These are phyloP conservation scores for Saccharomyces hybrid DNA, from an alignment of 1,139 yeast species.

Conservation along the genomic window DNA sequence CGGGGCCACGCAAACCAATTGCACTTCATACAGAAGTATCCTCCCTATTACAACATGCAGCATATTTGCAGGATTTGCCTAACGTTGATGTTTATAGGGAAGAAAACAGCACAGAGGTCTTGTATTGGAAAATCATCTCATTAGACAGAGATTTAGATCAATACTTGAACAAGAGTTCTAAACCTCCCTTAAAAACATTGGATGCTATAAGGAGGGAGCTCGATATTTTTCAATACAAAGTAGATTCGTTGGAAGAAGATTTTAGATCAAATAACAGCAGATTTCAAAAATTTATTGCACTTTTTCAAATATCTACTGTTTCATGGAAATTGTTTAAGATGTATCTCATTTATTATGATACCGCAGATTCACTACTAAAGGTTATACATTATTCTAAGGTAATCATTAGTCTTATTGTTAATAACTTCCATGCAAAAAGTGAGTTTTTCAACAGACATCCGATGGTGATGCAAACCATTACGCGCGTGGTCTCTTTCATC, in stretches of 20 bases:
- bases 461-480: conserved; percentile 16
- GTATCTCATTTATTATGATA: conserved; percentile 20
- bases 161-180: conserved; percentile 14
- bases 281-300: conserved; percentile 22
- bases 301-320: conserved; percentile 16
- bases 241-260: conserved; percentile 9
- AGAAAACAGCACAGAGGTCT: conserved; percentile 25
- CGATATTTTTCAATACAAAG: conserved; percentile 16
- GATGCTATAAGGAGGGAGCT: conserved; percentile 25
- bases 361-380: conserved; percentile 15
- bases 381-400: conserved; percentile 15
- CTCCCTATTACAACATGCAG: conserved; percentile 26
- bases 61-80: conserved; percentile 22
- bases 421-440: conserved; percentile 14
- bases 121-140: conserved; percentile 28
- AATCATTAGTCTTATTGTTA: conserved; percentile 18
- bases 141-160: conserved; percentile 28
- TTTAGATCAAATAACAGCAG: conserved; percentile 14
- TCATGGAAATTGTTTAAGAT: conserved; percentile 26
- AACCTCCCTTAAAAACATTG: conserved; percentile 27
- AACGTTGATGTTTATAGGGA: conserved; percentile 23
- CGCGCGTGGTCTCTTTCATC: conserved; percentile 22
- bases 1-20: conserved; percentile 19
- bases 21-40: conserved; percentile 22
- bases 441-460: conserved; percentile 23